Percentiles rank a stretch among this genome's conserved stretches.
Conservation (phyloP, 257 asterid species). For the Solanum neorickii region DNA sequence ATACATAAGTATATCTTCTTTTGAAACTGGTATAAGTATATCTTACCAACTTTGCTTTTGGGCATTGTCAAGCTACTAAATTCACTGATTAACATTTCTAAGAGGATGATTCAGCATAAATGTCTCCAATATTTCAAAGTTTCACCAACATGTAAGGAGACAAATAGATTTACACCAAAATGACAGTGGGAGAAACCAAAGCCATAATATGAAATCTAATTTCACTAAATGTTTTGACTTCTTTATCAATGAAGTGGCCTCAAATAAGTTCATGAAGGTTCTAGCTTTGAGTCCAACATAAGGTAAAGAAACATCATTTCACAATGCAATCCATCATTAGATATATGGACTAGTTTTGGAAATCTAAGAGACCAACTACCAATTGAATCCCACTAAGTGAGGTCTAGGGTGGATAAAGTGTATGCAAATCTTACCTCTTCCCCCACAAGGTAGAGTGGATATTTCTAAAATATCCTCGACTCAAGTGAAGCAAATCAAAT, state of each 20-base stretch:
- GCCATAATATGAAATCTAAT: neutral
- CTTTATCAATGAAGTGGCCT: neutral
- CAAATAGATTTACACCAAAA: neutral
- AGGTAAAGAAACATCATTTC: neutral
- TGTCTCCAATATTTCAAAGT: neutral
- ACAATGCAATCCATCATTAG: neutral
- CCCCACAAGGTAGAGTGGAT: neutral
- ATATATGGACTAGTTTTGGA: neutral
- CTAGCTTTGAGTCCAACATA: neutral
- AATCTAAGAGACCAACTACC: neutral
- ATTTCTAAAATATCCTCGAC: neutral
- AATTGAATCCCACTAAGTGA: neutral
- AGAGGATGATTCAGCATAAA: neutral
- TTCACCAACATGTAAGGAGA: neutral
- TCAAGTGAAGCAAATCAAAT: neutral
- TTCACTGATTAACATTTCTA: neutral
- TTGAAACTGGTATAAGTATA: neutral
- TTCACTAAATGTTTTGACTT: neutral
- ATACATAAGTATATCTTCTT: neutral
- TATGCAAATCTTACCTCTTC: neutral
- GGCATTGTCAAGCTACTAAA: neutral
- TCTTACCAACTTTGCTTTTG: neutral
- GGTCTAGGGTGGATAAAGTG: neutral
- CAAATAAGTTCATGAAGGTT: neutral
- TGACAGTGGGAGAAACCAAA: neutral